These are phyloP conservation scores for Saturnispora sanitii DNA, from an alignment of 805 yeast species.

Conservation along the genomic window DNA sequence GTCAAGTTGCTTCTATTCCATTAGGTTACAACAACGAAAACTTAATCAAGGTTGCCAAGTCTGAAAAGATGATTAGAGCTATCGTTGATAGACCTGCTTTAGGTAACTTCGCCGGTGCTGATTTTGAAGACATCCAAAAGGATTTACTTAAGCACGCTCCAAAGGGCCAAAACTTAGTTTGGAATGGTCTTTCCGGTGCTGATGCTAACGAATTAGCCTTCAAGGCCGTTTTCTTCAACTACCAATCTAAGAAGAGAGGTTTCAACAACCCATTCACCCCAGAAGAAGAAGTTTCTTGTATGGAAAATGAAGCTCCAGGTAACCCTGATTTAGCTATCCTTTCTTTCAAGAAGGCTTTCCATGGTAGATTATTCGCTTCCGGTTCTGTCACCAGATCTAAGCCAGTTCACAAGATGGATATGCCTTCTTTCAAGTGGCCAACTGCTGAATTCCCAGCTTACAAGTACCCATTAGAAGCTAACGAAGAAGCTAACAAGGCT, in stretches of 20 bases:
- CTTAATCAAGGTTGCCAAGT: conserved; percentile 54
- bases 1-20: conserved; percentile 79
- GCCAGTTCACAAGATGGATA: conserved; percentile 86
- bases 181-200: conserved; percentile 79
- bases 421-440: conserved; percentile 96
- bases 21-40: conserved; percentile 82
- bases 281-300: conserved; percentile 63
- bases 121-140: conserved; percentile 40
- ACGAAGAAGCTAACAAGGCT: conserved; percentile 61
- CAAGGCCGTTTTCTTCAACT: conserved; percentile 81
- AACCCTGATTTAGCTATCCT: conserved; percentile 78
- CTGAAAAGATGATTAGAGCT: conserved; percentile 63
- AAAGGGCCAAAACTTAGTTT: conserved; percentile 60
- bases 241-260: conserved; percentile 62
- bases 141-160: conserved; percentile 70
- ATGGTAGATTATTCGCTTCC: conserved; percentile 89
- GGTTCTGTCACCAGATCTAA: conserved; percentile 88
- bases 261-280: conserved; percentile 45
- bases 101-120: conserved; percentile 70
- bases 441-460: conserved; percentile 79
- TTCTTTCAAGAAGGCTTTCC: conserved; percentile 85
- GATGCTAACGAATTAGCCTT: conserved; percentile 85
- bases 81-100: conserved; percentile 77
- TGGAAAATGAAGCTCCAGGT: conserved; percentile 82
- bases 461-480: conserved; percentile 75